Conservation (phyloP, 2,329 filamentous ascomycete genomes). For the Geosmithia morbida region DNA sequence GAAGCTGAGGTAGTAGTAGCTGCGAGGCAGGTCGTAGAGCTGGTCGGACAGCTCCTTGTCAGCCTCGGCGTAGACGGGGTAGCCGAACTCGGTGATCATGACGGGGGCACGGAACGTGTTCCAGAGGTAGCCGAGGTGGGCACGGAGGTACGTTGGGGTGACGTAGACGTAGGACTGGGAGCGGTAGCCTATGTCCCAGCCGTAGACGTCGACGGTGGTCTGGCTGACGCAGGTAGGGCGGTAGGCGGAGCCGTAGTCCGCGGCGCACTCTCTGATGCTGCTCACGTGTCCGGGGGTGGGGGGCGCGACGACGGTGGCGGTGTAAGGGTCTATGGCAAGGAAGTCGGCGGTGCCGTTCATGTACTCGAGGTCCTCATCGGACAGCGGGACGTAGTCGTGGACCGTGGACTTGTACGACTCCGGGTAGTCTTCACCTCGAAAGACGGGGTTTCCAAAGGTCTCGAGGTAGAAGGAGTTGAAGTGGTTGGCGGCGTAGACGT, state of each 20-base stretch:
- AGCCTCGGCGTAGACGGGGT: slow-evolving; percentile 34
- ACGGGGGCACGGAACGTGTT: slow-evolving; percentile 39
- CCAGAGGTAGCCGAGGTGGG: slow-evolving; percentile 40
- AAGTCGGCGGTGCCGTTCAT: slow-evolving; percentile 38
- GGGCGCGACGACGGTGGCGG: slow-evolving; percentile 35
- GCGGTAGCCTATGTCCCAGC: slow-evolving; percentile 44
- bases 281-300: slow-evolving; percentile 16
- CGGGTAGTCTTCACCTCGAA: slow-evolving; percentile 34
- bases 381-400: slow-evolving; percentile 29
- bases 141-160: slow-evolving; percentile 41
- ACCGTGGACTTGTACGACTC: slow-evolving; percentile 28
- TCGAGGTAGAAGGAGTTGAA: slow-evolving; percentile 32
- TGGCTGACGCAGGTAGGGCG: slow-evolving; percentile 39
- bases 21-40: slow-evolving; percentile 36
- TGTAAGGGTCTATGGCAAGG: slow-evolving; percentile 43
- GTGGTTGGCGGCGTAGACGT: slow-evolving; percentile 28
- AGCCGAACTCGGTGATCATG: slow-evolving; percentile 40
- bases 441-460: slow-evolving; percentile 37
- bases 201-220: slow-evolving; percentile 27
- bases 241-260: slow-evolving; percentile 25
- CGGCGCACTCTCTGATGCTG: slow-evolving; percentile 31
- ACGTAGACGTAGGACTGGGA: slow-evolving; percentile 43
- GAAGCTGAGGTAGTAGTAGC: slow-evolving; percentile 38
- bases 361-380: slow-evolving; percentile 27
- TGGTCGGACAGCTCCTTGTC: slow-evolving; percentile 29